These are phyloP conservation scores for Platanus orientalis DNA, from an alignment of 164 flowering plant genomes.

Conservation along the genomic window DNA sequence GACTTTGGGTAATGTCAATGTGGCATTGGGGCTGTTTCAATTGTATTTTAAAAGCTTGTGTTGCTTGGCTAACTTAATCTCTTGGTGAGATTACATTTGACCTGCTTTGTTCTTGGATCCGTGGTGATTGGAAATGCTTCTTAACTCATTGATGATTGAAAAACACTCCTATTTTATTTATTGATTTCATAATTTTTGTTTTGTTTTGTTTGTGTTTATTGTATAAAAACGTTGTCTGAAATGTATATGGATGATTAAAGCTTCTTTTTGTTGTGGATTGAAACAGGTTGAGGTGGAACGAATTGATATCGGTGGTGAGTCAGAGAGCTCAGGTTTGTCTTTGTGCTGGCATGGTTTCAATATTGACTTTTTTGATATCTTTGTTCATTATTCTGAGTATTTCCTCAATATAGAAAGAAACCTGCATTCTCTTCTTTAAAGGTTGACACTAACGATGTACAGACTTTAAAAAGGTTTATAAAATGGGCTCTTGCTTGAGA, in stretches of 20 bases:
- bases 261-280: slow-evolving; percentile 2
- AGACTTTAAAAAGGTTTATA: too few species aligned
- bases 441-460: background rate
- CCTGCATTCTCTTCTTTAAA: too few species aligned
- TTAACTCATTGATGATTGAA: background rate
- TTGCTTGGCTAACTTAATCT: background rate
- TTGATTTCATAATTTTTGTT: background rate
- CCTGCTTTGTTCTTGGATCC: background rate
- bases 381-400: too few species aligned
- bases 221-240: background rate
- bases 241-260: background rate
- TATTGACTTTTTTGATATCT: background rate
- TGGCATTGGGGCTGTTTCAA: too few species aligned
- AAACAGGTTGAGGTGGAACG: slow-evolving; percentile 81
- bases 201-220: background rate
- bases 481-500: too few species aligned
- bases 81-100: background rate
- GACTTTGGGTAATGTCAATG: too few species aligned
- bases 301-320: slow-evolving; percentile 70
- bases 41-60: background rate
- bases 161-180: background rate
- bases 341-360: slow-evolving; percentile 3
- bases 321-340: slow-evolving; percentile 53
- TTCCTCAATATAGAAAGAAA: too few species aligned
- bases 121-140: background rate